Conservation (phyloP, 257 asterid genomes). For the Solanum arcanum region DNA sequence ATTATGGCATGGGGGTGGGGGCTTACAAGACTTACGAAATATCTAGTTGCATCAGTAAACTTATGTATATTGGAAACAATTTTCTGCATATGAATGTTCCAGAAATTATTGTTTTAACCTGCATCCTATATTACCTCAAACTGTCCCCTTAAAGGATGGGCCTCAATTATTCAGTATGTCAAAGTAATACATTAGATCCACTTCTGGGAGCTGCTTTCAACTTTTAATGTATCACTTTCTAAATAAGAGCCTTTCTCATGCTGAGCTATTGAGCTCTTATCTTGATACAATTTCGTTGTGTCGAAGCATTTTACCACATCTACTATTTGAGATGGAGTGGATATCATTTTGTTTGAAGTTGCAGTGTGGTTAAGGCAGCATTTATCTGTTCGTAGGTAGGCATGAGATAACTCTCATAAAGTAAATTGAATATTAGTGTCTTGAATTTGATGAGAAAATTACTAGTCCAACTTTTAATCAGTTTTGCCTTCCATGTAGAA, state of each 20-base stretch:
- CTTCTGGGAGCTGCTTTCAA: neutral
- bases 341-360: neutral
- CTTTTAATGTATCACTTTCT: neutral
- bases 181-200: neutral
- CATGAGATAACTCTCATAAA: no score
- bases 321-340: neutral
- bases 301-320: neutral
- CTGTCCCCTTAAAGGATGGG: neutral
- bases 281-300: neutral
- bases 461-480: neutral
- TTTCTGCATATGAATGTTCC: neutral
- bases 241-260: neutral
- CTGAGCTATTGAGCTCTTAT: neutral
- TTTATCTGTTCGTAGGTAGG: no score
- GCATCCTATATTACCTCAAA: neutral
- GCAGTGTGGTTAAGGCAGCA: neutral
- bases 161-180: neutral
- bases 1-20: no score
- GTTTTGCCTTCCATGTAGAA: no score
- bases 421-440: no score
- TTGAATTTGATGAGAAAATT: no score
- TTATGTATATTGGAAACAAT: neutral
- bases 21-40: neutral
- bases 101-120: neutral
- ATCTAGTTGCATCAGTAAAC: neutral